Evolutionary conservation across 208 protist species (phyloP), one percentile per base, ranked within the genome.

Genomic region (Wallacemonas sp.): DNA sequence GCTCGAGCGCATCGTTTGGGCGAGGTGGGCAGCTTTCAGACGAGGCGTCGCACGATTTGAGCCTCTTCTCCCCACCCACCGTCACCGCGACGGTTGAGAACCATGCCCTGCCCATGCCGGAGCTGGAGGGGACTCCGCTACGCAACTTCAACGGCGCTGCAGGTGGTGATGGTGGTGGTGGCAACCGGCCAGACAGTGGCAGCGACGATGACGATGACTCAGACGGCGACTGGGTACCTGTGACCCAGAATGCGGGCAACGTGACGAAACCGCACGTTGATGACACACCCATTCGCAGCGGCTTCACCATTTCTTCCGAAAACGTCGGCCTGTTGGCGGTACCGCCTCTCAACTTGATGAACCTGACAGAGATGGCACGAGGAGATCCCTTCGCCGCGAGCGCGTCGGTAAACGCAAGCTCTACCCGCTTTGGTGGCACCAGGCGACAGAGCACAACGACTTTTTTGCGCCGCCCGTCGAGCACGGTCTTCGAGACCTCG

Each of bases 271-370:
- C 32, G 12, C 36, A 63, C 41, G 38, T n/a, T 3, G 39, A n/a
- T n/a, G n/a, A n/a, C n/a, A 49, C 16, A 63, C 41, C 9, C 41
- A 32, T 6, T 12, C 48, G 17, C 17, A 36, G 48, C 5, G 39
- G 57, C 38, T 56, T 52, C 32, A 38, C 17, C 23, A 47, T 52
- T 38, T 19, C 29, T 6, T 17, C 46, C 3, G 61, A 56, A 9
- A 66, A 9, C 21, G 19, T 44, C 4, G 52, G 30, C 17, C 52
- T 58, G 4, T 0, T 58, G 30, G 38, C 30, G 5, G 52, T 55
- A 1, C 61, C 36, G 16, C 46, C 61, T n/a, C 44, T 66, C 19
- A 66, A 43, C 27, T 47, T 54, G 39, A 39, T 12, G 3, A 66
- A 24, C 32, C n/a, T 58, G 52, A 27, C 61, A 4, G 61, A 52